Conservation (phyloP, 352 stramenopile species). For the Phytophthora macrochlamydospora region DNA sequence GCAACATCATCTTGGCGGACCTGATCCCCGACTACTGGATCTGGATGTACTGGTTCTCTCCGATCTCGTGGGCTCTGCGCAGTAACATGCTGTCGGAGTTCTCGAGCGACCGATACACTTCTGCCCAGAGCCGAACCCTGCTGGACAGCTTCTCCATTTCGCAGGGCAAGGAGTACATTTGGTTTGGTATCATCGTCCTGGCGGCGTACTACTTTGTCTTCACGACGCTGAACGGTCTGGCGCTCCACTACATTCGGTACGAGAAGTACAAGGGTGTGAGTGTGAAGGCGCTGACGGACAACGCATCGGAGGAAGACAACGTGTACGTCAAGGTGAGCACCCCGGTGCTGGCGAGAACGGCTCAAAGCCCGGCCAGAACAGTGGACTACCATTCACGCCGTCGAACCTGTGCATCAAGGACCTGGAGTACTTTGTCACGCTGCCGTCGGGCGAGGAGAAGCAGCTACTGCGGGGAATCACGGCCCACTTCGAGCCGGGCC, state of each 20-base stretch:
- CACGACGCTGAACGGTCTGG: background rate
- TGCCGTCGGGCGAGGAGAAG: constrained; percentile 62
- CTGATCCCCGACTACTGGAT: constrained; percentile 77
- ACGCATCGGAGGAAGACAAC: constrained; percentile 26
- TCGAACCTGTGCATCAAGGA: constrained; percentile 56
- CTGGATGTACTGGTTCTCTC: constrained; percentile 82
- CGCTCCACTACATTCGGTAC: background rate
- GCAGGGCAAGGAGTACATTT: background rate
- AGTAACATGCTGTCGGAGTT: constrained; percentile 1
- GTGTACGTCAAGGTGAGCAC: constrained; percentile 51
- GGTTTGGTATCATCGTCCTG: background rate
- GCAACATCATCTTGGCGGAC: constrained; percentile 72
- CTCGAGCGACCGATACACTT: background rate
- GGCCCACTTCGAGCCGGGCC: constrained; percentile 58
- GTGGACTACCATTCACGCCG: constrained; percentile 46
- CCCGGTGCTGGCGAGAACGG: constrained; percentile 8
- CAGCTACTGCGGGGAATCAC: constrained; percentile 50
- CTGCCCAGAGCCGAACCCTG: background rate
- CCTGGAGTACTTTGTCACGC: constrained; percentile 61
- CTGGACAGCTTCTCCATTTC: background rate
- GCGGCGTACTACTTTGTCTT: background rate
- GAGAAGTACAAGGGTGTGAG: constrained; percentile 15
- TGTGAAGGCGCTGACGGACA: constrained; percentile 38
- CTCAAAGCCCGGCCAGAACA: background rate
- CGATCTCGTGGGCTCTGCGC: constrained; percentile 55